Base-by-base conservation (phyloP, 495 filamentous ascomycete species). In the Massariosphaeria phaeospora region DNA sequence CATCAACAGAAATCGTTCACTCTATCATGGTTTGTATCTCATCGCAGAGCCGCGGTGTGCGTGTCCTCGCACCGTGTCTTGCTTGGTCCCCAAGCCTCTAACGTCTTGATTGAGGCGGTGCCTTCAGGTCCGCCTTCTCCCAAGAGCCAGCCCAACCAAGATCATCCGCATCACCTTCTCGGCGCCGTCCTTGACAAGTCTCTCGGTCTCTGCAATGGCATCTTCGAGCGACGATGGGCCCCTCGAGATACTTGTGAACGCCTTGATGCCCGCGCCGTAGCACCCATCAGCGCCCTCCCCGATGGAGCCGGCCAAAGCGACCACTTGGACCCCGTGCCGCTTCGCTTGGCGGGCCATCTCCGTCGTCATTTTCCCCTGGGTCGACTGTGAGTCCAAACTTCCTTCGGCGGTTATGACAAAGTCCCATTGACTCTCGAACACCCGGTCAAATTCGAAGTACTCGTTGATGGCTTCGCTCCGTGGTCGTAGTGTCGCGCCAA, bases 351-450 rank as follows among this genome's bases (percentile, higher is more conserved):
- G 15, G 5, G 51, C 50, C 2, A 61, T 27, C 31, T 61, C 51
- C 3, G 51, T 34, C 26, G 51, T 31, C n/a, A 61, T 55, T 43
- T 61, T 61, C 10, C 57, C 57, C 7, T 45, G 43, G 2, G 51
- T 17, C 15, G 57, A 27, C 36, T 55, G 57, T n/a, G 18, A 41
- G 36, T 55, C 50, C 9, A 55, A 27, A n/a, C 40, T 30, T 11
- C 57, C 57, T 45, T 55, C 51, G n/a, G 51, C 51, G 4, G 57
- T 61, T 23, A 61, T 27, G n/a, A 55, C 50, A 21, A 61, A 18
- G 24, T 61, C 50, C 17, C 39, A 42, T 15, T 25, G 27, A 2
- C 38, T 7, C 27, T 33, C 9, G 20, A 55, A 35, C 13, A 39
- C 20, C 11, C 34, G 17, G 43, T 50, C 44, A 26, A 55, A 20